Evolutionary conservation across 345 rosid species (phyloP).

Genomic region (Salix exigua): DNA sequence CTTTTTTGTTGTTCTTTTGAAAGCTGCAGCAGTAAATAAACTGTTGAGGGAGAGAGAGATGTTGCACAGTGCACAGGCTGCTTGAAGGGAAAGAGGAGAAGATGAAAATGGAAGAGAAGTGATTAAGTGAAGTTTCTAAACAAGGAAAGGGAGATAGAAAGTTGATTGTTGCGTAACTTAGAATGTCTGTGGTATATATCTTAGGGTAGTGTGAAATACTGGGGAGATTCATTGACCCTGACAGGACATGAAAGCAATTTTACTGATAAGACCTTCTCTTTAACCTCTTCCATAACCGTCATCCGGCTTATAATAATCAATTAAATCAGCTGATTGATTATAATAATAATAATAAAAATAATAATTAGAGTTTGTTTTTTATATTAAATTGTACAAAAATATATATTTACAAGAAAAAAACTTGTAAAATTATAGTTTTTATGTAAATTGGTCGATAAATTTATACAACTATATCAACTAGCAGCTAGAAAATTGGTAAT

Average conservation of each 20-base stretch:
- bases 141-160: conserved; percentile 18
- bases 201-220: neutral
- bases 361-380: no score
- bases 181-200: conserved; percentile 8
- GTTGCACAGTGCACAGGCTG: neutral
- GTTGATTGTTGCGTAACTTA: conserved; percentile 29
- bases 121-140: conserved; percentile 15
- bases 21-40: neutral
- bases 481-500: no score
- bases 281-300: neutral
- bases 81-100: conserved; percentile 4
- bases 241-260: neutral
- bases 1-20: neutral
- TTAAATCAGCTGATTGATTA: no score
- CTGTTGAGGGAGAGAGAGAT: neutral
- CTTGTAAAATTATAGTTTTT: no score
- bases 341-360: no score
- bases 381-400: no score
- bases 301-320: no score
- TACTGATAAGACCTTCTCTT: neutral
- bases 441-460: no score
- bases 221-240: neutral
- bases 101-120: neutral
- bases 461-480: no score
- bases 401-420: no score